A percentile compares a stretch with the other conserved stretches of the same genome.
Evolutionary conservation across 495 filamentous ascomycete species (phyloP).

Genomic region (Baudoinia panamericana): DNA sequence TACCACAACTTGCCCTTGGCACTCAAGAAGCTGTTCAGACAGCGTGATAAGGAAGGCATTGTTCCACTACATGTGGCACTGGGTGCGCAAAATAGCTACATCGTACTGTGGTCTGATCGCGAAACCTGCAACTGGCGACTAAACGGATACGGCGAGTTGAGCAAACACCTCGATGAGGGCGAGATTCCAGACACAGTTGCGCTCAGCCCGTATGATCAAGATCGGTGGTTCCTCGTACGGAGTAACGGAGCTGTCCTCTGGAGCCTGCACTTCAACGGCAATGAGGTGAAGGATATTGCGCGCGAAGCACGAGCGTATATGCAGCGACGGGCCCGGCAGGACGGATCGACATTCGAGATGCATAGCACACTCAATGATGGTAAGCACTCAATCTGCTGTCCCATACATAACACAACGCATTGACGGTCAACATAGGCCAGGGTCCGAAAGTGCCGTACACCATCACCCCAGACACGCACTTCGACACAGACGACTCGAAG

Average conservation of each 20-base stretch:
- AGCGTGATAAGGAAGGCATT: neutral
- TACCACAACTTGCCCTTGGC: neutral
- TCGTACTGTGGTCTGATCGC: conserved; percentile 2
- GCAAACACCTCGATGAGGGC: neutral
- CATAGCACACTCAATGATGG: no score
- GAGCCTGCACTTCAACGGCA: neutral
- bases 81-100: conserved; percentile 1
- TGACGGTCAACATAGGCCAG: no score
- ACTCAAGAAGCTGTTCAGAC: neutral
- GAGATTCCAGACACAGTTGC: neutral
- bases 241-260: neutral
- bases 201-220: conserved; percentile 1
- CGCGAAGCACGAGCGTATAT: neutral
- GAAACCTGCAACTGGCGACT: neutral
- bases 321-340: neutral
- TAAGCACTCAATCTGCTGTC: no score
- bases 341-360: neutral
- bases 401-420: no score
- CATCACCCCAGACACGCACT: no score
- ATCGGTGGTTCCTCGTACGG: neutral
- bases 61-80: neutral
- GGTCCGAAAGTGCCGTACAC: no score
- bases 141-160: neutral
- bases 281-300: neutral
- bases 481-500: no score